These are phyloP conservation scores for Beauveria sp. DNA, from an alignment of 2,329 filamentous ascomycete species.

Conservation along the genomic window DNA sequence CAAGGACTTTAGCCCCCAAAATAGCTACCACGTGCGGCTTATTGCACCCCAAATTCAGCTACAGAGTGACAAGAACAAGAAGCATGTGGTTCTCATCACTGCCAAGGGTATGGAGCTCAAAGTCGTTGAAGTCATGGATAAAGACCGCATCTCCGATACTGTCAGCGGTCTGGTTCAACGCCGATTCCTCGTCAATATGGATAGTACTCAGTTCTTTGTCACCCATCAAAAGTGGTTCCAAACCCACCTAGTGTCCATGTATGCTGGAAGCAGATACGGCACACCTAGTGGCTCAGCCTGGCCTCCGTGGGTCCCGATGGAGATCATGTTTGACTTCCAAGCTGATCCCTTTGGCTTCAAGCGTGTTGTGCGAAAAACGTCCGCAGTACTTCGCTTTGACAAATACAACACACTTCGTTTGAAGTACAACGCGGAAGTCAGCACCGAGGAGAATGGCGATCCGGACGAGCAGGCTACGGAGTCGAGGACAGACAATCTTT, in stretches of 20 bases:
- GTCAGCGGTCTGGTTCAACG: constrained; percentile 94
- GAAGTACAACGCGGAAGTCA: constrained; percentile 94
- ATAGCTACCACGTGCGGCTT: constrained; percentile 87
- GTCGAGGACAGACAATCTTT: constrained; percentile 87
- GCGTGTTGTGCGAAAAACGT: constrained; percentile 93
- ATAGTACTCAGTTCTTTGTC: constrained; percentile 97
- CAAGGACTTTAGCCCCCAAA: constrained; percentile 81
- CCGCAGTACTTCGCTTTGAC: constrained; percentile 87
- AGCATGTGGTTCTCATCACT: constrained; percentile 92
- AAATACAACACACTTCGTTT: constrained; percentile 96
- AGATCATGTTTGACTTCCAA: constrained; percentile 96
- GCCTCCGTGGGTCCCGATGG: constrained; percentile 97
- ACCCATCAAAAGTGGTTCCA: constrained; percentile 88
- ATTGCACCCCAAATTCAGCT: constrained; percentile 97
- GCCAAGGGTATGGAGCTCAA: constrained; percentile 98
- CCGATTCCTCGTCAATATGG: constrained; percentile 90
- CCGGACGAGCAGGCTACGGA: constrained; percentile 53
- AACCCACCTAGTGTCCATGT: constrained; percentile 79
- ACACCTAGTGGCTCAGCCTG: constrained; percentile 77
- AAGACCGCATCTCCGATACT: constrained; percentile 81
- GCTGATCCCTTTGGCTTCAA: constrained; percentile 96
- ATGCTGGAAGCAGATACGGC: constrained; percentile 90
- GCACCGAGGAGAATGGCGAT: constrained; percentile 44
- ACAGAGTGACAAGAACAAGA: constrained; percentile 96
- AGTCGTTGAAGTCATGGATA: constrained; percentile 96